Base-by-base conservation (phyloP, 768 basidiomycete species). In the Hortiboletus flavorubellus region DNA sequence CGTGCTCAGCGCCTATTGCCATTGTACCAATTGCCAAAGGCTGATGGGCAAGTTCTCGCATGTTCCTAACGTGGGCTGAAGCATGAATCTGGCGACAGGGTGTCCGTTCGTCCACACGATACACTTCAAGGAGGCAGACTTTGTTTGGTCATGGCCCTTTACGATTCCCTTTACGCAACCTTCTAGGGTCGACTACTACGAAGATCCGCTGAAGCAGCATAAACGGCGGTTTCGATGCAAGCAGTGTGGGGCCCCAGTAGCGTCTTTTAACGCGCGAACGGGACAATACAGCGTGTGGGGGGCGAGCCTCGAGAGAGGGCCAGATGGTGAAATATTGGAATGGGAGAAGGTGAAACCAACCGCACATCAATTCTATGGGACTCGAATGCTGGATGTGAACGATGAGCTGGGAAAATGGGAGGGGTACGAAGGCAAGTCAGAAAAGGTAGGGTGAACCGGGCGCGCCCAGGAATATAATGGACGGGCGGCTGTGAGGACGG, bases 21-120 rank as follows among this genome's bases (percentile, higher is more conserved):
- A 89, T 62, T 89, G 87, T 63, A 83, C 82, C 4, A 66, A 78
- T n/a, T 89, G 87, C 62, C 87, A 88, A 67, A 73, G 79, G 39
- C 64, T 86, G 48, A 80, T 71, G 59, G 82, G 85, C 80, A 63
- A 54, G 73, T 56, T 46, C 29, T 30, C 35, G 39, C 49, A 15
- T 4, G 31, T 49, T 44, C 5, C 29, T 29, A 16, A 21, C 15
- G 11, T 42, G 34, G n/a, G 38, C 50, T 59, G 35, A 62, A 31
- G n/a, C 11, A 4, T 23, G 31, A 41, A n/a, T 35, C 12, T 45
- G 26, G 39, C 26, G 48, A 52, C 39, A 49, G 56, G 60, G 4
- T 80, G 78, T 58, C 81, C 85, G 4, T 86, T 86, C 61, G 76
- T 88, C 39, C 80, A 81, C 61, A 84, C 82, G 8, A 69, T 84